Percentiles rank a stretch among this genome's conserved stretches.
phyloP scores from a whole-genome alignment of 805 yeast genomes.

The Saccharomycopsis olivae region DNA sequence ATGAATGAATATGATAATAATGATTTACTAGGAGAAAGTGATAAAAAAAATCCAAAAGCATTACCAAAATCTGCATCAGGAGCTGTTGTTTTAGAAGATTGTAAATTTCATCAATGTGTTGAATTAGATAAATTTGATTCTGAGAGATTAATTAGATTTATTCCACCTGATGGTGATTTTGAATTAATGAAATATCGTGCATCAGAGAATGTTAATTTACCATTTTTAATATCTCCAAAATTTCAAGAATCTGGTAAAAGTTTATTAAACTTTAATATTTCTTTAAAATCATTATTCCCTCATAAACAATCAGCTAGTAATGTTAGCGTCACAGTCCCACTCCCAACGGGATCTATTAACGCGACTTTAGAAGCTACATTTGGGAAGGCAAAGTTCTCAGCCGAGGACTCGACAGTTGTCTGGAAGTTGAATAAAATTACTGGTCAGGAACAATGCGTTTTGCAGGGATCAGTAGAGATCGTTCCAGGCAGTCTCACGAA shows the following conservation, averaged over 20 bases:
- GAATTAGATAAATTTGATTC: conserved; percentile 57
- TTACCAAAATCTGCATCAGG: conserved; percentile 35
- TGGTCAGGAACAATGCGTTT: conserved; percentile 54
- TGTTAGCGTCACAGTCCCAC: conserved; percentile 55
- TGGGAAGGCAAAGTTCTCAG: conserved; percentile 61
- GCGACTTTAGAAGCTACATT: conserved; percentile 35
- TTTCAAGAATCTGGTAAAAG: conserved; percentile 36
- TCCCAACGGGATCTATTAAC: conserved; percentile 50
- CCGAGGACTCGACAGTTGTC: conserved; percentile 50
- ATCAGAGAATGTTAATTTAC: conserved; percentile 49
- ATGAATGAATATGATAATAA: conserved; percentile 19
- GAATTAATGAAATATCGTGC: conserved; percentile 71
- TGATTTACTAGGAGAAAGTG: conserved; percentile 23
- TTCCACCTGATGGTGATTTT: conserved; percentile 84
- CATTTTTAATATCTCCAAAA: conserved; percentile 55
- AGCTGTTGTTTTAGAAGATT: conserved; percentile 55
- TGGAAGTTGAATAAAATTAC: conserved; percentile 65
- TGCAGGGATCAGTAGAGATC: conserved; percentile 41
- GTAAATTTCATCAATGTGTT: conserved; percentile 83
- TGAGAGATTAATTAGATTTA: conserved; percentile 54
- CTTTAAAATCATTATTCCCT: conserved; percentile 52
- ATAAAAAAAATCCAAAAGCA: conserved; percentile 24
- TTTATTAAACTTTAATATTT: conserved; percentile 45
- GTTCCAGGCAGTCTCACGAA: conserved; percentile 25
- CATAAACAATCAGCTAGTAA: conserved; percentile 50